phyloP scores from a whole-genome alignment of 768 basidiomycete genomes.

The Termitomyces sp. region DNA sequence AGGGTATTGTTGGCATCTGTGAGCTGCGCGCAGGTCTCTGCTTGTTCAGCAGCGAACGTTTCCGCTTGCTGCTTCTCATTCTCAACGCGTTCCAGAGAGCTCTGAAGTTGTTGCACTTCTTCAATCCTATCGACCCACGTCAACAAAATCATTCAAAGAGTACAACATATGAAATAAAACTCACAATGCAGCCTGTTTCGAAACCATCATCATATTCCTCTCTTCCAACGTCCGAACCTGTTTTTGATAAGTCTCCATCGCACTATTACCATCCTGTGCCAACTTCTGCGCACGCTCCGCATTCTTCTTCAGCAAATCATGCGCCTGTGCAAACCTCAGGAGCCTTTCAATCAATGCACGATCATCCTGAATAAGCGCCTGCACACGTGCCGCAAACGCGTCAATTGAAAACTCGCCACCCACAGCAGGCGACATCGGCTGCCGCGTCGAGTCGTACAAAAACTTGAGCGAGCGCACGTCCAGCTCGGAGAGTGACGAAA shows the following conservation, averaged over 20 bases:
- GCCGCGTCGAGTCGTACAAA: constrained; percentile 54
- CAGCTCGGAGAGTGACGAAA: constrained; percentile 70
- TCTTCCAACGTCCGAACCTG: constrained; percentile 82
- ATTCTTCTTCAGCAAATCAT: constrained; percentile 89
- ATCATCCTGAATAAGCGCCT: constrained; percentile 81
- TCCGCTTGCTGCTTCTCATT: constrained; percentile 72
- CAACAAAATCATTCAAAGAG: constrained; percentile 5
- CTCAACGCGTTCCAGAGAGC: constrained; percentile 53
- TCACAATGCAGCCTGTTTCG: constrained; percentile 56
- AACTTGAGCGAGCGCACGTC: constrained; percentile 85
- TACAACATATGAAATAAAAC: constrained; percentile 20
- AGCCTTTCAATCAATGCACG: constrained; percentile 80
- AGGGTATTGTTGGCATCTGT: constrained; percentile 77
- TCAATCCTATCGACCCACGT: constrained; percentile 48
- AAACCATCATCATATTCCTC: constrained; percentile 51
- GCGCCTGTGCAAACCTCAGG: constrained; percentile 82
- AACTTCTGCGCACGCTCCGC: constrained; percentile 90
- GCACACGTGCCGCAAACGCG: constrained; percentile 73
- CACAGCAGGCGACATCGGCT: constrained; percentile 21
- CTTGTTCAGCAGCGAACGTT: constrained; percentile 63
- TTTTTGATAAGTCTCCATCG: constrained; percentile 87
- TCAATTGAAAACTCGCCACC: constrained; percentile 63
- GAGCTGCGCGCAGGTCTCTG: constrained; percentile 69
- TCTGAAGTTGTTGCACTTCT: constrained; percentile 59
- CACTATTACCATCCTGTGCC: constrained; percentile 74